A percentile compares a stretch with the other conserved stretches of the same genome.
Evolutionary conservation across 176 grass and related monocot species (phyloP).

Genomic region (Carex littledalei): DNA sequence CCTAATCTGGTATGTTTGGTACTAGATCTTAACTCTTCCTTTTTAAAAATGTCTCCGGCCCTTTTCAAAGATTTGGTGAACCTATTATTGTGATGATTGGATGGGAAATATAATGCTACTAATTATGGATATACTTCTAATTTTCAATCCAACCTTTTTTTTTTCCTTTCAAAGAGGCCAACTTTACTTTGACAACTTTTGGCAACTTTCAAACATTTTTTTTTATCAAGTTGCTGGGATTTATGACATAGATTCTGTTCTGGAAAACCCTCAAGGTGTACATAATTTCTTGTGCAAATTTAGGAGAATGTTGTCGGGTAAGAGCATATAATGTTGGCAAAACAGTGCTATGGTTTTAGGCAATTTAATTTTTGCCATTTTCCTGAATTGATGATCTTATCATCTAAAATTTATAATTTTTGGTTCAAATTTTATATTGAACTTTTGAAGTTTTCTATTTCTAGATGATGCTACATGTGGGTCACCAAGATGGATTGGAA

Average conservation of each 20-base stretch:
- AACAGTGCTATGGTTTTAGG: neutral
- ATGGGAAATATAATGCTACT: conserved; percentile 12
- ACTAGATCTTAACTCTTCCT: conserved; percentile 10
- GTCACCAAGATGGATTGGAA: conserved; percentile 98
- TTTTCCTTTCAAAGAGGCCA: neutral
- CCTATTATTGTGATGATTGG: conserved; percentile 23
- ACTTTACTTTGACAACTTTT: neutral
- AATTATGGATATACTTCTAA: conserved; percentile 17
- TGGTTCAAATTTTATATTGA: neutral
- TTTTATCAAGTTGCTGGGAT: neutral
- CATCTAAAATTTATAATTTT: neutral
- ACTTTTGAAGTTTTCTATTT: neutral
- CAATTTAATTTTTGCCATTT: neutral
- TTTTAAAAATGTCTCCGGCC: conserved; percentile 18
- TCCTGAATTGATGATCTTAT: neutral
- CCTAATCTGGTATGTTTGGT: conserved; percentile 32
- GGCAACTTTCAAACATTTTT: neutral
- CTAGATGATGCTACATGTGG: conserved; percentile 86
- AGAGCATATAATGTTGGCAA: neutral
- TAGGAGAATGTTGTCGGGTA: conserved; percentile 9
- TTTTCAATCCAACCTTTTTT: neutral
- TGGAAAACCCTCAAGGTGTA: neutral
- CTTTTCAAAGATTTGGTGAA: conserved; percentile 32
- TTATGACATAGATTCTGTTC: neutral
- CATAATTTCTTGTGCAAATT: neutral